Evolutionary conservation across 2,329 filamentous ascomycete genomes (phyloP).

Genomic region (Paecilomyces dactylethromorphus): DNA sequence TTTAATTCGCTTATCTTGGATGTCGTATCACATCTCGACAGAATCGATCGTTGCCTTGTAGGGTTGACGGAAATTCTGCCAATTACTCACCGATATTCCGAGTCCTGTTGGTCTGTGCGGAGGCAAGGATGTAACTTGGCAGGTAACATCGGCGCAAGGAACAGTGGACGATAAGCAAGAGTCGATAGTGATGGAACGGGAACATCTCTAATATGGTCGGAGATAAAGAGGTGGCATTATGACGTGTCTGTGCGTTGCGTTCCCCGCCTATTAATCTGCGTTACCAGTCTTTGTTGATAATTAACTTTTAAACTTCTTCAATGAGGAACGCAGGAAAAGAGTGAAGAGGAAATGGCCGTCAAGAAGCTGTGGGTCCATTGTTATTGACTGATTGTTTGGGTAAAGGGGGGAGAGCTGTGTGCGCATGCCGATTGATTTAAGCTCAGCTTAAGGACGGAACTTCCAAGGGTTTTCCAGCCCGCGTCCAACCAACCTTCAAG

Average conservation of each 20-base stretch:
- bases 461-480: not conserved
- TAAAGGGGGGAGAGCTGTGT: not conserved
- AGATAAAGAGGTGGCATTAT: not conserved
- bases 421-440: not conserved
- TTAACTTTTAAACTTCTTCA: not conserved
- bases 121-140: not conserved
- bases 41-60: no score
- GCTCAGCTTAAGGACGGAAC: not conserved
- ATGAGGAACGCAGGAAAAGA: not conserved
- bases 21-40: not conserved
- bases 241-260: slow-evolving; percentile 34
- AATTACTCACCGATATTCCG: not conserved
- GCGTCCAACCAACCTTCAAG: not conserved
- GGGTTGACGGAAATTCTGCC: not conserved
- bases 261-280: not conserved
- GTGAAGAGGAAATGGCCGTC: not conserved
- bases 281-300: not conserved
- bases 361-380: not conserved
- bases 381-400: not conserved
- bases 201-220: not conserved
- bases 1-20: not conserved
- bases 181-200: not conserved
- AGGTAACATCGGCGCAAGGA: not conserved
- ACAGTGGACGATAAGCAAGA: not conserved
- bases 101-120: not conserved